Conservation (phyloP, 202 grass and related monocot genomes). For the Panicum hallii region DNA sequence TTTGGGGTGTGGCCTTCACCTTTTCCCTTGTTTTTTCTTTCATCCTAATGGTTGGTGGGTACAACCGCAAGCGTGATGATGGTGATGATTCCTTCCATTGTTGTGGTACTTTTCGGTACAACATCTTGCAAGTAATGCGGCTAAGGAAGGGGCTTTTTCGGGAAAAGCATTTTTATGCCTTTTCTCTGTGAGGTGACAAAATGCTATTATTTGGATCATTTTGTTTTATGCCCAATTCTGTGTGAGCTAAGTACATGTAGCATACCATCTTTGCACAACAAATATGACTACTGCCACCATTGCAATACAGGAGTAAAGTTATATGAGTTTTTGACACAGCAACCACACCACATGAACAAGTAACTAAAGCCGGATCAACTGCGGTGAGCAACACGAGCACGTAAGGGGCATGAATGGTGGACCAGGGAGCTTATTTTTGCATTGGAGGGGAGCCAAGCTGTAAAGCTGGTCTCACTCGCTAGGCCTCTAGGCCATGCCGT, state of each 20-base stretch:
- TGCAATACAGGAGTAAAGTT: too few relatives aligned
- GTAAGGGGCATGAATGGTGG: background rate
- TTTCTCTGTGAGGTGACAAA: background rate
- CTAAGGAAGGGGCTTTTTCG: background rate
- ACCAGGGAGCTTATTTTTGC: background rate
- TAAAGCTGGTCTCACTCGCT: background rate
- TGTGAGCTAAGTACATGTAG: background rate
- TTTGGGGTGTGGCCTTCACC: background rate
- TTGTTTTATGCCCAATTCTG: background rate
- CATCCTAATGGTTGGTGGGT: constrained; percentile 22
- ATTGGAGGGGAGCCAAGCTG: background rate
- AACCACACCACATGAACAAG: background rate
- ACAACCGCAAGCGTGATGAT: constrained; percentile 17
- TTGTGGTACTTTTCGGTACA: background rate
- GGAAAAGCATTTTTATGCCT: background rate
- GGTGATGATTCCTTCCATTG: constrained; percentile 13
- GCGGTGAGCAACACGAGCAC: too few relatives aligned
- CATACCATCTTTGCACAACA: too few relatives aligned
- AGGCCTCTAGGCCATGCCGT: constrained; percentile 13
- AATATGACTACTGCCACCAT: too few relatives aligned
- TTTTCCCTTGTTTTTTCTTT: background rate
- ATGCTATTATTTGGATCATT: background rate
- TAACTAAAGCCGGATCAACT: background rate
- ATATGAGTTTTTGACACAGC: background rate
- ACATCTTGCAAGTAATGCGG: background rate